Evolutionary conservation across 805 yeast genomes (phyloP).

Genomic region (Saccharomycopsis fermentans): DNA sequence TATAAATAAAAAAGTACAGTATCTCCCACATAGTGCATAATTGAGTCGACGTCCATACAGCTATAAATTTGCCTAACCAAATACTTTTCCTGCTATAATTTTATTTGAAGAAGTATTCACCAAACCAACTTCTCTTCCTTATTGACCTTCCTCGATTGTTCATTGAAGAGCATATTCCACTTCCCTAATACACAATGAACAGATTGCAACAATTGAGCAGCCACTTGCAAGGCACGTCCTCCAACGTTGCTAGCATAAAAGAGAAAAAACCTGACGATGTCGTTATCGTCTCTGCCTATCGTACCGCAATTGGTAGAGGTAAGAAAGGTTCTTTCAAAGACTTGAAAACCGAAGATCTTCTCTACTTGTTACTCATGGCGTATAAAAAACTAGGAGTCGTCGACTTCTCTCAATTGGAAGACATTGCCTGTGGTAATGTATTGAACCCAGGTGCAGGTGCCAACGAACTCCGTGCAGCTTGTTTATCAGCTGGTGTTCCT

Average conservation of each 20-base stretch:
- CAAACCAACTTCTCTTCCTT: too few relatives aligned
- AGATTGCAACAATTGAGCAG: not conserved
- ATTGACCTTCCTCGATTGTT: too few relatives aligned
- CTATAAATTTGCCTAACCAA: too few relatives aligned
- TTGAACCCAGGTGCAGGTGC: conserved; percentile 91
- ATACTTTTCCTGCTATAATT: too few relatives aligned
- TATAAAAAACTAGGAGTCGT: conserved; percentile 44
- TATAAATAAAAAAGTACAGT: too few relatives aligned
- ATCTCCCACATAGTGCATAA: too few relatives aligned
- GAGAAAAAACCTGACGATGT: conserved; percentile 73
- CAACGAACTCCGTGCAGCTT: conserved; percentile 87
- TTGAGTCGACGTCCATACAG: too few relatives aligned
- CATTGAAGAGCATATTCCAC: too few relatives aligned
- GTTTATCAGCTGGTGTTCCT: conserved; percentile 86
- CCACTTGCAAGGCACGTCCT: not conserved
- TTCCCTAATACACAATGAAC: not conserved
- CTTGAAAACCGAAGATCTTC: conserved; percentile 68
- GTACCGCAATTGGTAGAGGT: conserved; percentile 85
- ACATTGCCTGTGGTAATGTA: conserved; percentile 85
- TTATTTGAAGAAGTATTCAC: too few relatives aligned
- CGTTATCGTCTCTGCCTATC: conserved; percentile 80
- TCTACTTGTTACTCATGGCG: conserved; percentile 53
- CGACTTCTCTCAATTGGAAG: conserved; percentile 58
- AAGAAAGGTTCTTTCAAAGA: conserved; percentile 82
- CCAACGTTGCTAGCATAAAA: conserved; percentile 1